Evolutionary conservation across 108 stramenopile species (phyloP).

Genomic region (Cyclostephanos invisitatus): DNA sequence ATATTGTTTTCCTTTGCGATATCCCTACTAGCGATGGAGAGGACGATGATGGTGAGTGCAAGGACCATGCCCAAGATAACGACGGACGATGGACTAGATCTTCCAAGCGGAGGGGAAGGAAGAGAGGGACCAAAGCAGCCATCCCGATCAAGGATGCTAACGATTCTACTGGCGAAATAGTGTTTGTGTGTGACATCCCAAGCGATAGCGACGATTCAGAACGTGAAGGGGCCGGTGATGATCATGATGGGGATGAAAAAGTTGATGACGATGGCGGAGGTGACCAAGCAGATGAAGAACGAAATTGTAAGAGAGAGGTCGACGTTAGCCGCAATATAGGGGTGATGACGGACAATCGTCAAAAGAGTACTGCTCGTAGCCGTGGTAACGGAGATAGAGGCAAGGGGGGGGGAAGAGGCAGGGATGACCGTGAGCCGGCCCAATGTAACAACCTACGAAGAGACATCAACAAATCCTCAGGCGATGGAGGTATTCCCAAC

Average conservation of each 20-base stretch:
- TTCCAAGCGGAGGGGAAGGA: conserved; percentile 1
- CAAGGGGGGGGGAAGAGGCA: conserved; percentile 1
- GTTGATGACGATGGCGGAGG: background rate
- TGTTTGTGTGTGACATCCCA: conserved; percentile 15
- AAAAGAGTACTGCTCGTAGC: background rate
- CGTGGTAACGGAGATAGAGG: conserved; percentile 12
- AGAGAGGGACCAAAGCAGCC: background rate
- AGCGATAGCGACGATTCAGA: conserved; percentile 13
- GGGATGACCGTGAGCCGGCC: background rate
- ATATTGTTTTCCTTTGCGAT: background rate
- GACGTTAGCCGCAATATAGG: background rate
- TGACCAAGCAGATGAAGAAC: background rate
- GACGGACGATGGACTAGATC: background rate
- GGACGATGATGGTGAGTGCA: background rate
- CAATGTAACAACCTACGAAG: background rate
- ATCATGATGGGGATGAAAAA: background rate
- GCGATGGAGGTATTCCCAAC: background rate
- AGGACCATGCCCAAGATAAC: background rate
- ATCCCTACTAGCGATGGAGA: background rate
- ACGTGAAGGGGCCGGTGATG: background rate
- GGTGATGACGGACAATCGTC: background rate
- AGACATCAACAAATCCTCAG: background rate
- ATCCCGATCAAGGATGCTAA: background rate
- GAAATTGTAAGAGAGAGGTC: background rate
- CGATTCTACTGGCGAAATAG: background rate